Base-by-base conservation (phyloP, 2,329 filamentous ascomycete genomes). In the Pleomassaria siparia region DNA sequence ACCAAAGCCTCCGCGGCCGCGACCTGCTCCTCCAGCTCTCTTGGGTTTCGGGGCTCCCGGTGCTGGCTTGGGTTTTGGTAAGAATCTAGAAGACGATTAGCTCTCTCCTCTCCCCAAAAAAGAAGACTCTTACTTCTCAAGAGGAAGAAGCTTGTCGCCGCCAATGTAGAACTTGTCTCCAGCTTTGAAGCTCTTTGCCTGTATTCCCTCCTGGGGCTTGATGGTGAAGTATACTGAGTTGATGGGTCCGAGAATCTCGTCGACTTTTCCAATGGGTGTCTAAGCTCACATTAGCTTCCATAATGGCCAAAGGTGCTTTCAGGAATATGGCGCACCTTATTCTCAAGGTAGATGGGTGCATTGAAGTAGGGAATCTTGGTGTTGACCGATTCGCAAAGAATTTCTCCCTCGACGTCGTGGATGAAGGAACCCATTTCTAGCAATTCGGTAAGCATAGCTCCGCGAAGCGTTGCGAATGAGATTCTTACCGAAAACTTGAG, bases 181-280 rank as follows among this genome's bases (percentile, higher is more conserved):
- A 54, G 86, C 76, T 80, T 96, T 95, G 85, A 97, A 99, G 32
- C 88, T 94, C 50, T 86, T 84, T 53, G 94, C 91, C 74, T 95
- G 88, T 72, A 99, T 97, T 63, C 94, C 94, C 72, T 97, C 92
- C 71, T 90, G 86, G 45, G 92, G 91, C 79, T 97, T 97, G 74
- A 99, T 88, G 66, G 92, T 97, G 81, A 99, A 99, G 80, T 88
- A 96, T 66, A 97, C 89, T 75, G 96, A 88, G 81, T 96, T 97
- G 75, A 99, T 89, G 55, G 94, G 92, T 48, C 94, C 94, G 61
- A 99, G 86, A 60, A 99, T 88, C 78, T 99, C 94, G 77, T 99
- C 94, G 70, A 99, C 88, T 77, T 97, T 97, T 73, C 94, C 94
- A 72, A 99, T 84, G 53, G 88, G 80, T 37, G 88, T 92, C 87